Conservation (phyloP, 768 basidiomycete genomes). For the Lanmaoa rubissima region DNA sequence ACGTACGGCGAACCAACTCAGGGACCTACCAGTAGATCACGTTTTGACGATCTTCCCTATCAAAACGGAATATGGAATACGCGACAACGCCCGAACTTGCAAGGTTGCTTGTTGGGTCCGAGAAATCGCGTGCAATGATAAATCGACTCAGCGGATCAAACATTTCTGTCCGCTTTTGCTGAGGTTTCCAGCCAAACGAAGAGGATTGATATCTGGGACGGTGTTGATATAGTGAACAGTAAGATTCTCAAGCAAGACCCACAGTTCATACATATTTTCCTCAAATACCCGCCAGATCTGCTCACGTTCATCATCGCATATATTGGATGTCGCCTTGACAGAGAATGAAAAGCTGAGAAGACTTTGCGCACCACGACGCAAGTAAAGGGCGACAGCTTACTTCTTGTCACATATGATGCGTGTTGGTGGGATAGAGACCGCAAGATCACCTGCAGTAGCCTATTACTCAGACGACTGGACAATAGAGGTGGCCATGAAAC, state of each 20-base stretch:
- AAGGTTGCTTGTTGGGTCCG: slow-evolving; percentile 12
- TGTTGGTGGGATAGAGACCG: slow-evolving; percentile 12
- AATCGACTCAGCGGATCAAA: slow-evolving; percentile 63
- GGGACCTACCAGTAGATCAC: slow-evolving; percentile 68
- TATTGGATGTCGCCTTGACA: slow-evolving; percentile 27
- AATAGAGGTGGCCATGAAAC: background rate
- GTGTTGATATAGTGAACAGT: background rate
- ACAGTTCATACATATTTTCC: slow-evolving; percentile 56
- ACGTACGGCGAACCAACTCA: background rate
- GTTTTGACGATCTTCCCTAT: slow-evolving; percentile 56
- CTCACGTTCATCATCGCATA: slow-evolving; percentile 37
- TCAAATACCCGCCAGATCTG: slow-evolving; percentile 54
- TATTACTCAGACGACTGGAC: slow-evolving; percentile 1
- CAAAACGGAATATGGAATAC: slow-evolving; percentile 70
- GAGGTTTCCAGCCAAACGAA: slow-evolving; percentile 66
- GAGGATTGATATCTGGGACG: slow-evolving; percentile 52
- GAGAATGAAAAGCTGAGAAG: slow-evolving; percentile 24
- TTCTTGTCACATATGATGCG: slow-evolving; percentile 8
- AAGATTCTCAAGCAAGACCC: slow-evolving; percentile 3
- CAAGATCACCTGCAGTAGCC: slow-evolving; percentile 25
- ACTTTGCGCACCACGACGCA: background rate
- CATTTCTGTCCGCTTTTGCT: slow-evolving; percentile 54
- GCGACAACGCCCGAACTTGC: slow-evolving; percentile 32
- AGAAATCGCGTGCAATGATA: slow-evolving; percentile 39
- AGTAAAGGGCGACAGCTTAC: slow-evolving; percentile 7